Evolutionary conservation across 2,329 filamentous ascomycete genomes (phyloP), one percentile per base, ranked within the genome.

Genomic region (Bertia moriformis): DNA sequence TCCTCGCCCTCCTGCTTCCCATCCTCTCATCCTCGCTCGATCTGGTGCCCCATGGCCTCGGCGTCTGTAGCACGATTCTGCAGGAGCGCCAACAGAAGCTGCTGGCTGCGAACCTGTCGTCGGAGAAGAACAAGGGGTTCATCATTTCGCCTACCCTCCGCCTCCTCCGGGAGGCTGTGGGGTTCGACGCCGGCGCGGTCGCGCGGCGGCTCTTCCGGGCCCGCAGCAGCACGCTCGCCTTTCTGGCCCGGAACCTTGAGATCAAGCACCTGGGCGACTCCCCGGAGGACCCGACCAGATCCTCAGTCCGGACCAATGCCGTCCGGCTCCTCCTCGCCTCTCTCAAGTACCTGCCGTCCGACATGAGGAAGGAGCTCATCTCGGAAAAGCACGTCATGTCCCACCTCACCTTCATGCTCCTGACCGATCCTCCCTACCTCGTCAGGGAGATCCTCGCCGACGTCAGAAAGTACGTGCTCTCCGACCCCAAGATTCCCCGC

Each of bases 121-220:
- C 84, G 0, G 79, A 83, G 18, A 88, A 86, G 56, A 71, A 76
- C 37, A 94, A 93, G 52, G 86, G 87, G 29, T 86, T 84, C 56
- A 65, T 96, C 42, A 88, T 95, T 43, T 91, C 86, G 2, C 89
- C 91, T 1, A 88, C 83, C 18, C 62, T 98, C 42, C 78, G 89
- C 41, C 63, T 98, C 39, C 69, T 98, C 43, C 83, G 80, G 39
- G 89, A 98, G 59, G 70, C 88, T n/a, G 74, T 85, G 14, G 77
- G 69, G 40, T 82, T 94, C 45, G 88, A 96, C 57, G 87, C 87
- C 14, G 93, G 91, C 13, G 73, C 76, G 32, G 69, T 87, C 40
- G 85, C 88, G 19, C 78, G 75, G 47, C 69, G 78, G 36, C 68
- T 95, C 22, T 93, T 93, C 54, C 71, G 81, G 39, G 78, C 78